A percentile compares a stretch with the other conserved stretches of the same genome.
These are phyloP conservation scores for Hortiboletus campestris DNA, from an alignment of 768 basidiomycete species.

Conservation along the genomic window DNA sequence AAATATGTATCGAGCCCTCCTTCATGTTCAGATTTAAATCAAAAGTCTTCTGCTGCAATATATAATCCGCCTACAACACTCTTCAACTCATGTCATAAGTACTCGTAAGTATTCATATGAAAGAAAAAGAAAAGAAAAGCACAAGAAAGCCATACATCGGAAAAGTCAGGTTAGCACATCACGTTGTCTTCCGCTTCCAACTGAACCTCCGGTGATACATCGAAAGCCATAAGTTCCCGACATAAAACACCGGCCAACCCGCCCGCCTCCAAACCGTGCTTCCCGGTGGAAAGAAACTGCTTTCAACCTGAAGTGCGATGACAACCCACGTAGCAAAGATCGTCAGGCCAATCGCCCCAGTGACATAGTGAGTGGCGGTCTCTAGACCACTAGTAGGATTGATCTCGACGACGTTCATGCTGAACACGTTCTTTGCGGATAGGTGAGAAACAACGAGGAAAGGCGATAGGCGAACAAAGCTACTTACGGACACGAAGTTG, in stretches of 20 bases:
- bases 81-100: neutral
- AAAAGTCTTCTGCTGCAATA: neutral
- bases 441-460: neutral
- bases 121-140: too few relatives aligned
- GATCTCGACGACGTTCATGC: conserved; percentile 55
- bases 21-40: neutral
- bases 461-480: too few relatives aligned
- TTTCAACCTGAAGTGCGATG: conserved; percentile 46
- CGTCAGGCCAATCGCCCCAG: conserved; percentile 46
- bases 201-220: neutral
- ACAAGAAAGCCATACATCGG: too few relatives aligned
- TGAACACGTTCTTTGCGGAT: conserved; percentile 43
- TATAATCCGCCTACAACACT: neutral
- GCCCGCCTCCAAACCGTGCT: conserved; percentile 19
- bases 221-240: neutral
- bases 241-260: conserved; percentile 21
- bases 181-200: conserved; percentile 7
- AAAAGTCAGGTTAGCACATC: too few relatives aligned
- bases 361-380: conserved; percentile 41
- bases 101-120: neutral
- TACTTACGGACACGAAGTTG: conserved; percentile 39
- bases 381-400: conserved; percentile 22
- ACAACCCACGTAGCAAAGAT: conserved; percentile 52
- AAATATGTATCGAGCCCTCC: too few relatives aligned
- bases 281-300: conserved; percentile 16